Evolutionary conservation across 2,329 filamentous ascomycete species (phyloP), one percentile per base, ranked within the genome.

Genomic region (Arthroderma sp.): DNA sequence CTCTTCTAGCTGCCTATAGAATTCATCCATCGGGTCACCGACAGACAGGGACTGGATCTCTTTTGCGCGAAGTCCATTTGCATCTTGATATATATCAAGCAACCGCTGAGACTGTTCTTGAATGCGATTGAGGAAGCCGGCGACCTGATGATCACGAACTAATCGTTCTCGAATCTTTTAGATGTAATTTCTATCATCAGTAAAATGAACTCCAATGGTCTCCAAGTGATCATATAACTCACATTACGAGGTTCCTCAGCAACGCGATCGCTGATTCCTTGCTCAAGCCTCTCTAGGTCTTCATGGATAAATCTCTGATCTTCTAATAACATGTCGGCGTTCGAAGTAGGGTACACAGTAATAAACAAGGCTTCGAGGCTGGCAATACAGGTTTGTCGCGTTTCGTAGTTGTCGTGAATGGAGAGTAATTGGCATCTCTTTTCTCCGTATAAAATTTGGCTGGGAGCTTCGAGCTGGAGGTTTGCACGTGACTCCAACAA

Each of bases 241-340:
- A 91, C 88, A 71, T 91, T 87, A 73, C 86, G 88, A 49, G 91
- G 91, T 63, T 97, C 90, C 63, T 96, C 89, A 61, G 84, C 80
- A 60, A 94, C 82, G 67, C 91, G 87, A 74, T 97, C 91, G 56
- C 88, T 86, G 66, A 96, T 86, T 56, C 88, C 93, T 71, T 95
- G 89, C 74, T 98, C 93, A 59, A 98, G 81, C 62, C 93, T 85
- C 79, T 98, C 93, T 54, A 98, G 77, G 74, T 98, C 93, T 81
- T 98, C 93, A 66, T 96, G 91, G 66, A 96, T 82, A 67, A 88
- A 90, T 66, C 93, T 83, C 74, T 97, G 87, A 66, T 97, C 91
- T 77, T 98, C 94, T 62, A 96, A 76, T 64, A 95, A 77, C 90
- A 96, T 83, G 38, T 44, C 72, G 49, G 58, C 53, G 41, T 51